Conservation (phyloP, 495 filamentous ascomycete genomes). For the Annulohypoxylon moriforme region DNA sequence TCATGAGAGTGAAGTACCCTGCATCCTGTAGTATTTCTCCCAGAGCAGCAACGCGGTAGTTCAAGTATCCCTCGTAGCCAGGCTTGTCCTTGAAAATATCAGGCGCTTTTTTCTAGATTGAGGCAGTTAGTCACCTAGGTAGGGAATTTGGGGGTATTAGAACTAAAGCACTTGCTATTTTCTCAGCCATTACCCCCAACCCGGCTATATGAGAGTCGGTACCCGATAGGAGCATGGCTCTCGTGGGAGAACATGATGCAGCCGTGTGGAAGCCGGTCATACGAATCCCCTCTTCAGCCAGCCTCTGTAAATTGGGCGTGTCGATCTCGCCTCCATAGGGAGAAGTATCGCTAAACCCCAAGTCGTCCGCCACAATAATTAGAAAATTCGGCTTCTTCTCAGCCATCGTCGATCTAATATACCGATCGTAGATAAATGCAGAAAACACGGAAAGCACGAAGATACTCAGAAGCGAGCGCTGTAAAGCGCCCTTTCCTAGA, state of each 20-base stretch:
- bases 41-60: conserved; percentile 68
- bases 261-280: conserved; percentile 72
- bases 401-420: conserved; percentile 28
- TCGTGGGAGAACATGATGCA: conserved; percentile 69
- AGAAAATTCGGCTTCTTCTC: conserved; percentile 62
- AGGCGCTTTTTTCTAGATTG: conserved; percentile 44
- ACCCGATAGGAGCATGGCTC: conserved; percentile 66
- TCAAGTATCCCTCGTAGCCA: conserved; percentile 72
- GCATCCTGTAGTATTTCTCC: conserved; percentile 69
- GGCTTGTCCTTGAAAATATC: conserved; percentile 59
- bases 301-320: conserved; percentile 67
- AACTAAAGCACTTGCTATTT: conserved; percentile 39
- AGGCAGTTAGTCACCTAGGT: conserved; percentile 16
- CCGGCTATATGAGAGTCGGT: conserved; percentile 63
- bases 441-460: conserved; percentile 32
- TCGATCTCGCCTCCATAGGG: conserved; percentile 72
- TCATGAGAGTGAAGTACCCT: conserved; percentile 71
- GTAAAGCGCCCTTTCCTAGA: conserved; percentile 12
- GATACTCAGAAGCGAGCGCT: conserved; percentile 7
- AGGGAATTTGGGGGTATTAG: background rate
- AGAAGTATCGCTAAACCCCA: conserved; percentile 70
- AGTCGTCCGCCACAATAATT: conserved; percentile 70
- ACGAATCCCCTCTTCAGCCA: conserved; percentile 65
- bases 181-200: conserved; percentile 56
- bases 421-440: conserved; percentile 25